A percentile compares a stretch with the other conserved stretches of the same genome.
Evolutionary conservation across 2,329 filamentous ascomycete genomes (phyloP).

Genomic region (Cadophora gregata): DNA sequence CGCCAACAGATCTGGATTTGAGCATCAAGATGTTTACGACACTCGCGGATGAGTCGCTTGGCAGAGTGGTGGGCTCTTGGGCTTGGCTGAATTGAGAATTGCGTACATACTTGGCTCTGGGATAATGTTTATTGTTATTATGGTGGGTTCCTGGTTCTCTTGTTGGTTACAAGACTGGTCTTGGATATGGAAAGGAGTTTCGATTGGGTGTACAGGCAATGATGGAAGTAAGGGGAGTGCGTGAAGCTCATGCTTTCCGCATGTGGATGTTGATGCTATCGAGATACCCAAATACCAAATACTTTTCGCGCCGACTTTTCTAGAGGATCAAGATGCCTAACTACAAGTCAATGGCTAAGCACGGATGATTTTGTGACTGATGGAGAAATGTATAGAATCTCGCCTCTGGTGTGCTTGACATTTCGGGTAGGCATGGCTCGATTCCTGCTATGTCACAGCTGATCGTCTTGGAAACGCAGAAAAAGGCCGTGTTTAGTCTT

Average conservation of each 20-base stretch:
- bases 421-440: too few relatives aligned
- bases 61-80: conserved; percentile 48
- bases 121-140: conserved; percentile 28
- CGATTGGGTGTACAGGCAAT: not conserved
- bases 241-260: not conserved
- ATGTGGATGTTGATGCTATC: not conserved
- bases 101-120: not conserved
- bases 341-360: not conserved
- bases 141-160: not conserved
- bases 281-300: conserved; percentile 2
- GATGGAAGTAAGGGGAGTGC: not conserved
- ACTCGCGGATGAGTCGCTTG: conserved; percentile 53
- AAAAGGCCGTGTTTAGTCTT: too few relatives aligned
- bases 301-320: not conserved
- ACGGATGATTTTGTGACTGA: not conserved
- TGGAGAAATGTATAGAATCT: not conserved
- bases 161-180: not conserved
- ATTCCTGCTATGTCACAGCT: too few relatives aligned
- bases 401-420: too few relatives aligned
- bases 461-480: too few relatives aligned
- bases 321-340: not conserved
- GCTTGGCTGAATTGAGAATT: conserved; percentile 43
- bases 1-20: conserved; percentile 50
- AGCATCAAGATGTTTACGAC: conserved; percentile 50
- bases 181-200: not conserved